Evolutionary conservation across 306 rosid species (phyloP), one percentile per base, ranked within the genome.

Genomic region (Ziziphus jujuba): DNA sequence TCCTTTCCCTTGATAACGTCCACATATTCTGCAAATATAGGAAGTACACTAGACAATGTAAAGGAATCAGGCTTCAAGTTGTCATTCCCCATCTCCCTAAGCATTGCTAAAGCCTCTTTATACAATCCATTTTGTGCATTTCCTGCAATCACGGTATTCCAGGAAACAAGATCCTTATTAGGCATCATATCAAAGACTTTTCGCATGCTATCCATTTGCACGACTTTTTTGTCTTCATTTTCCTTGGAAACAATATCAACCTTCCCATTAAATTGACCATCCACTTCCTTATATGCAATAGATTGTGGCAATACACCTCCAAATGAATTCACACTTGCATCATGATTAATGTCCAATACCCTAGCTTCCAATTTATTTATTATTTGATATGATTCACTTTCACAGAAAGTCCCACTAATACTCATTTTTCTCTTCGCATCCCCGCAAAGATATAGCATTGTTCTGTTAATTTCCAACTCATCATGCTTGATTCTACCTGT

Each of bases 81-180:
- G 2, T 63, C 75, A 47, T 48, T 50, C 61, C 79, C 87, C 98
- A 89, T 85, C 71, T 70, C 85, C 53, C 84, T 79, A 34, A 87
- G 77, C 88, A 81, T 77, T 47, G 44, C 35, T 67, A 92, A 76
- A 23, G 88, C 95, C 49, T 84, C 87, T 51, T 21, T 40, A 36
- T 73, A 82, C 82, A 82, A 66, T 36, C 96, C 96, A 68, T 84
- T 85, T 47, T 84, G 90, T 24, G 88, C 96, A 61, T 72, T 72
- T 61, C 95, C 89, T 0, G 92, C 79, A 74, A 89, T 84, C 54
- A 92, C 76, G 9, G 98, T 92, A 79, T 87, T 89, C 98, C 95
- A 89, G 4, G 98, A 92, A 85, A 86, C 91, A 77, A 89, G 63
- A 80, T 89, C 92, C 75, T 51, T 76, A 12, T 73, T 57, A 1